Evolutionary conservation across 768 basidiomycete genomes (phyloP).

Genomic region (Daedalea quercina): DNA sequence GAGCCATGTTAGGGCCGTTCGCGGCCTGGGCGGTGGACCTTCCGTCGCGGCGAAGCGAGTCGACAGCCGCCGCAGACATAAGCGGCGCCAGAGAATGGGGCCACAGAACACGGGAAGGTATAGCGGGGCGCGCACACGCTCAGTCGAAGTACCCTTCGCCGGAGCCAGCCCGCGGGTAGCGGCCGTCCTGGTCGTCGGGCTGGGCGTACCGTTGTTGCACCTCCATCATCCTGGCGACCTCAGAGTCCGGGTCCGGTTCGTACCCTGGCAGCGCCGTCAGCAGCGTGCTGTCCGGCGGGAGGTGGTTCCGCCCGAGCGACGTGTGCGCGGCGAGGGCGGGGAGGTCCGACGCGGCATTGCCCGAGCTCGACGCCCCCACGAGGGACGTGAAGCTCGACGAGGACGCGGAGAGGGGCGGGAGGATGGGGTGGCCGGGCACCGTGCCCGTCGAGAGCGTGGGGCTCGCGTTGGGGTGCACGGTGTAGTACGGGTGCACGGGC

Average conservation of each 20-base stretch:
- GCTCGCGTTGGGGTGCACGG: not conserved
- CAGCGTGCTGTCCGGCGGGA: slow-evolving; percentile 46
- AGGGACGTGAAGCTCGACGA: slow-evolving; percentile 12
- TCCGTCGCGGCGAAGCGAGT: too few species aligned
- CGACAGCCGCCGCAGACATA: not conserved
- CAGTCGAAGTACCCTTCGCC: not conserved
- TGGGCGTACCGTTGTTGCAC: not conserved
- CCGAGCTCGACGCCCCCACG: slow-evolving; percentile 1
- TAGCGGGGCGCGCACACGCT: not conserved
- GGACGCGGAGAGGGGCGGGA: slow-evolving; percentile 8
- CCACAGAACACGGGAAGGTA: not conserved
- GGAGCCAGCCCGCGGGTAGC: slow-evolving; percentile 1
- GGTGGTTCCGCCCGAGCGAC: slow-evolving; percentile 49
- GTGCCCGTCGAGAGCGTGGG: not conserved
- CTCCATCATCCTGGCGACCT: not conserved
- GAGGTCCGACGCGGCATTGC: not conserved
- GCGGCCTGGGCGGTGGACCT: too few species aligned
- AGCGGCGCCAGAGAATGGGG: too few species aligned
- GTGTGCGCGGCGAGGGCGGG: slow-evolving; percentile 15
- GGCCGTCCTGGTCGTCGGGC: slow-evolving; percentile 13
- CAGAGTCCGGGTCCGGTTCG: slow-evolving; percentile 2
- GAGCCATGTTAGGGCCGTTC: too few species aligned
- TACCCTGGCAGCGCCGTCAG: slow-evolving; percentile 63
- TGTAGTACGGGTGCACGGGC: slow-evolving; percentile 4
- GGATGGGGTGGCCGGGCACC: not conserved